A percentile compares a stretch with the other conserved stretches of the same genome.
phyloP scores from a whole-genome alignment of 495 filamentous ascomycete species.

The Neurospora sp. region DNA sequence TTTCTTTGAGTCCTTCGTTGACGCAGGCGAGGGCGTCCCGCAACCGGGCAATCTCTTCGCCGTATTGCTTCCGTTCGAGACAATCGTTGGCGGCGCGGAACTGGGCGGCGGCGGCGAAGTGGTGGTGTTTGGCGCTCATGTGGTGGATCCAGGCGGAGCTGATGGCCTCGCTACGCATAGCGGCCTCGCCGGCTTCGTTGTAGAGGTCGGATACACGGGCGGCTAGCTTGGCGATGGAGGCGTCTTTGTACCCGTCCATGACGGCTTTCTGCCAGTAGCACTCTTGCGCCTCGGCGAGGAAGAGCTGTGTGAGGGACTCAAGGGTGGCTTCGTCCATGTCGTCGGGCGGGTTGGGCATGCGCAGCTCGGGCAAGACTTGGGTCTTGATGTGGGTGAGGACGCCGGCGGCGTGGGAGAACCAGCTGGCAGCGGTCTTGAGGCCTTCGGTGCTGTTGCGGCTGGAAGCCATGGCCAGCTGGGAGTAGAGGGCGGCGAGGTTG shows the following conservation, averaged over 20 bases:
- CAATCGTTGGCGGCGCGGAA: slow-evolving; percentile 90
- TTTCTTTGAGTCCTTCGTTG: slow-evolving; percentile 79
- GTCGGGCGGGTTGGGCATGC: slow-evolving; percentile 69
- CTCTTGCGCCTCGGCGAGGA: slow-evolving; percentile 89
- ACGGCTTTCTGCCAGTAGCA: slow-evolving; percentile 98
- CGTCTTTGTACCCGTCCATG: slow-evolving; percentile 86
- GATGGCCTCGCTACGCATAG: slow-evolving; percentile 78
- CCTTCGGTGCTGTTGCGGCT: slow-evolving; percentile 75
- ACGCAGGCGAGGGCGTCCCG: slow-evolving; percentile 73
- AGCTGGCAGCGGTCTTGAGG: slow-evolving; percentile 80
- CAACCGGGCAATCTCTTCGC: slow-evolving; percentile 86
- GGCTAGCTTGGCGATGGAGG: slow-evolving; percentile 80
- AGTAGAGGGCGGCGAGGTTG: slow-evolving; percentile 88
- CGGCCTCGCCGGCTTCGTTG: slow-evolving; percentile 70
- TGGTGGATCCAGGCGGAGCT: slow-evolving; percentile 97
- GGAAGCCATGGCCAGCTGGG: slow-evolving; percentile 73
- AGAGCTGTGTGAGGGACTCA: slow-evolving; percentile 70
- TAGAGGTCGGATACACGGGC: slow-evolving; percentile 91
- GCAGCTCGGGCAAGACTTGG: slow-evolving; percentile 73
- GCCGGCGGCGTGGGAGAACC: slow-evolving; percentile 82
- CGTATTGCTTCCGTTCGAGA: slow-evolving; percentile 87
- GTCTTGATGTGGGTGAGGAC: slow-evolving; percentile 71
- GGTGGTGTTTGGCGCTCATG: slow-evolving; percentile 93
- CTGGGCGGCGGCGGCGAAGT: slow-evolving; percentile 94
- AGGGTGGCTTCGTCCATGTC: slow-evolving; percentile 90